These are phyloP conservation scores for Hortiboletus rubellus DNA, from an alignment of 1,284 basidiomycete species.

Conservation along the genomic window DNA sequence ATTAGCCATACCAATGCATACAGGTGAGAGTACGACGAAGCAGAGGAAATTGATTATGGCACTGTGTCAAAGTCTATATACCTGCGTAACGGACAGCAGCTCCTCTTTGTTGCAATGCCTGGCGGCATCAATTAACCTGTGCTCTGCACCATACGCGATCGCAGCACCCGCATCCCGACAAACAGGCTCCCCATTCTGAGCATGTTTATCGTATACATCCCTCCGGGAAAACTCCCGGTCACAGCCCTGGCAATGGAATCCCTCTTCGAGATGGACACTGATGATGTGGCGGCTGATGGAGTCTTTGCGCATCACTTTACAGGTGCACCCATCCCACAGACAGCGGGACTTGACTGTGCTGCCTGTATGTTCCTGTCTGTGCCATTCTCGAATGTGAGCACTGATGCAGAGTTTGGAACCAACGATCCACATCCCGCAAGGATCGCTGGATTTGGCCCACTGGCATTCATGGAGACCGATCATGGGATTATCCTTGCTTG, in stretches of 20 bases:
- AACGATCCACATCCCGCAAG: conserved; percentile 12
- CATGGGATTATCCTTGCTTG: too few relatives aligned
- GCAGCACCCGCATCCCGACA: not conserved
- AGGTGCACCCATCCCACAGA: conserved; percentile 9
- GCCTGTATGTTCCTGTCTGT: not conserved
- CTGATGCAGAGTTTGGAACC: not conserved
- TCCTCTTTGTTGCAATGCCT: not conserved
- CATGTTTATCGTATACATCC: conserved; percentile 12
- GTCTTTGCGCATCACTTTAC: conserved; percentile 2
- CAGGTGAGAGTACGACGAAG: too few relatives aligned
- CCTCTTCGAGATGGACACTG: conserved; percentile 10
- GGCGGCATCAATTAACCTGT: not conserved
- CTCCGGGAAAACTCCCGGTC: not conserved
- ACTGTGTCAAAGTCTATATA: not conserved
- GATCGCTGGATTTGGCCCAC: conserved; percentile 1
- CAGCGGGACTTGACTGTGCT: not conserved
- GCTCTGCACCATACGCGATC: conserved; percentile 2
- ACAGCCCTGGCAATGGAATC: conserved; percentile 9
- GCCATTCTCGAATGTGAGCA: conserved; percentile 6
- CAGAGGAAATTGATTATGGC: too few relatives aligned
- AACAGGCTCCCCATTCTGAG: not conserved
- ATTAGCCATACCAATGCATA: too few relatives aligned
- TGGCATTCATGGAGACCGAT: conserved; percentile 8
- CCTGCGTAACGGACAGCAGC: not conserved
- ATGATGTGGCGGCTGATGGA: conserved; percentile 14